Base-by-base conservation (phyloP, 495 filamentous ascomycete genomes). In the Neurospora terricola region DNA sequence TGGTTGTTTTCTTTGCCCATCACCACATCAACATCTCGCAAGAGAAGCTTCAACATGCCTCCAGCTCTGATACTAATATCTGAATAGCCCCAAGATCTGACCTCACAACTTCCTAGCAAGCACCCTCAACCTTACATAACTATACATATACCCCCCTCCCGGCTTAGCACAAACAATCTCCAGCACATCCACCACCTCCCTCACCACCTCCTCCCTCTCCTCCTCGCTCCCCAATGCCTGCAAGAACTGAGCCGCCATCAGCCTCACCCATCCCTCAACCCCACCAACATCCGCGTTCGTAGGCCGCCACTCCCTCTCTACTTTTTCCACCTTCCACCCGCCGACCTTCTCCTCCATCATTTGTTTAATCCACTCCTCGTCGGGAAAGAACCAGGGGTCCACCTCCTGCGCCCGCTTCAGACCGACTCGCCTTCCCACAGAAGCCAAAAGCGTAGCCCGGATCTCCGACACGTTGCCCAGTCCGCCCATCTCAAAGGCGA, bases 321-420 rank as follows among this genome's bases (percentile, higher is more conserved):
- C 77, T 69, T 80, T 82, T 78, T 89, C 87, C 0, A 93, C 87
- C 71, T 80, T 78, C 78, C 91, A 93, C 8, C 90, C 91, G 18
- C 81, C 83, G 1, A 82, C 80, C 0, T 79, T 79, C 21, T 81
- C 75, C 74, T 87, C 85, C 74, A 93, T 78, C 72, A 87, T 80
- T 10, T 78, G 73, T 84, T 85, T 88, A 38, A 76, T 48, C 85
- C 86, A 88, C 0, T 74, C 78, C 73, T 88, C 90, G 40, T 88
- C 89, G 1, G 91, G 90, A 77, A 94, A 94, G 75, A 91, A 92
- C 92, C 92, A 94, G 21, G 91, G 92, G 72, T 84, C 83, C 1
- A 81, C 83, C 72, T 81, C 87, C 59, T 81, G 73, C 1, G 86
- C 88, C 39, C 78, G 72, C 34, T 81, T 79, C 0, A 90, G 69